These are phyloP conservation scores for Fusarium citri DNA, from an alignment of 2,329 filamentous ascomycete species.

Conservation along the genomic window DNA sequence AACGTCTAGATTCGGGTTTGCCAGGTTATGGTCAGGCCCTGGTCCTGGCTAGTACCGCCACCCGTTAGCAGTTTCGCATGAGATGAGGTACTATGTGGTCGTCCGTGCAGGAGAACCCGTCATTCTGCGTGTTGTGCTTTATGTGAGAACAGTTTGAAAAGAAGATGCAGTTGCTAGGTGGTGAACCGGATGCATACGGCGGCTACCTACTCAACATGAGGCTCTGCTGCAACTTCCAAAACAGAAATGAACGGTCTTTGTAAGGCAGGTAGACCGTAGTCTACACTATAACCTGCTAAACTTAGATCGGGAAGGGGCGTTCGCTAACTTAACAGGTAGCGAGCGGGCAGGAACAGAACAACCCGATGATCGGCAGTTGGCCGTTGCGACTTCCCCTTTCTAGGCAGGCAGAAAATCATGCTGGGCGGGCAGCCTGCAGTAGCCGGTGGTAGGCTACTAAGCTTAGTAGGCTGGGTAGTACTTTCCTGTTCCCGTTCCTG, in stretches of 20 bases:
- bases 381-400: slow-evolving; percentile 31
- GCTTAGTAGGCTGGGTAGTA: background rate
- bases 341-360: slow-evolving; percentile 4
- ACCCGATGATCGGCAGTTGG: slow-evolving; percentile 34
- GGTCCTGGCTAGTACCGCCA: slow-evolving; percentile 31
- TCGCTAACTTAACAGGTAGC: slow-evolving; percentile 2
- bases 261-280: background rate
- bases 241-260: background rate
- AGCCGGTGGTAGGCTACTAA: background rate
- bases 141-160: slow-evolving; percentile 6
- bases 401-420: background rate
- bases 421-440: background rate
- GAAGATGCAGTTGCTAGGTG: background rate
- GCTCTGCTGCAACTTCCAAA: slow-evolving; percentile 6
- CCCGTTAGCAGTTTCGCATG: slow-evolving; percentile 16
- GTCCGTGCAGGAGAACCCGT: slow-evolving; percentile 9
- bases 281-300: slow-evolving; percentile 3
- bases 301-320: slow-evolving; percentile 24
- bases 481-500: background rate
- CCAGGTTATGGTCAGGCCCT: slow-evolving; percentile 27
- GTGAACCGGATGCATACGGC: background rate
- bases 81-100: slow-evolving; percentile 20
- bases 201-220: background rate
- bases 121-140: slow-evolving; percentile 10
- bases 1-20: slow-evolving; percentile 41